phyloP scores from a whole-genome alignment of 2,329 filamentous ascomycete species.

The Fusarium gaditjirri region DNA sequence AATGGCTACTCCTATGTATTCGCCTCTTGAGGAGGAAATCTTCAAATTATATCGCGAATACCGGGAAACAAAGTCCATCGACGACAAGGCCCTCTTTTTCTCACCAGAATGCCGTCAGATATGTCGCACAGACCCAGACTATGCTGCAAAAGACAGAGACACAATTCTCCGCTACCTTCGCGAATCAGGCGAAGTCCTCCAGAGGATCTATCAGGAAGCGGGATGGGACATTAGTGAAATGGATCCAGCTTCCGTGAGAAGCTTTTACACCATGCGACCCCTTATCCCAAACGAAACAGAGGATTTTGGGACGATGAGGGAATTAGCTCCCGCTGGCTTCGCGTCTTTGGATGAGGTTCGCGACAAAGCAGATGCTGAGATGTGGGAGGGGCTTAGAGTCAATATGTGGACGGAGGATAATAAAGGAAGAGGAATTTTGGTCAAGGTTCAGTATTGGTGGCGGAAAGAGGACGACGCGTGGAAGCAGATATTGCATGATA shows the following conservation, averaged over 20 bases:
- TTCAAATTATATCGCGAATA: not conserved
- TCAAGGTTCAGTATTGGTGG: slow-evolving; percentile 24
- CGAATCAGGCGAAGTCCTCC: not conserved
- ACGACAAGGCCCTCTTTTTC: not conserved
- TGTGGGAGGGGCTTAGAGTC: not conserved
- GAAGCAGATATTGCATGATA: slow-evolving; percentile 18
- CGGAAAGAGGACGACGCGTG: not conserved
- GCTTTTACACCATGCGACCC: not conserved
- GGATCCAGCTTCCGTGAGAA: not conserved
- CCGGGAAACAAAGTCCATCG: not conserved
- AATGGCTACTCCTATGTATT: not conserved
- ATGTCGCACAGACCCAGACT: slow-evolving; percentile 9
- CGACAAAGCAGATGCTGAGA: not conserved
- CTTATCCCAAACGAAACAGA: not conserved
- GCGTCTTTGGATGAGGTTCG: not conserved
- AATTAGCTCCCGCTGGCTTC: not conserved
- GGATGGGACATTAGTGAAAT: not conserved
- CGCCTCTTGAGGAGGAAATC: not conserved
- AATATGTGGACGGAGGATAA: slow-evolving; percentile 21
- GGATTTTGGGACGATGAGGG: not conserved
- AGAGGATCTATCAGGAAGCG: not conserved
- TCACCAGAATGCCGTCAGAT: slow-evolving; percentile 3
- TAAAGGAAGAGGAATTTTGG: not conserved
- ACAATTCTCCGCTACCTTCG: not conserved
- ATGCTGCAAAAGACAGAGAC: not conserved